Conservation (phyloP, 129 eudicot genomes). For the Kitagawia praeruptora region DNA sequence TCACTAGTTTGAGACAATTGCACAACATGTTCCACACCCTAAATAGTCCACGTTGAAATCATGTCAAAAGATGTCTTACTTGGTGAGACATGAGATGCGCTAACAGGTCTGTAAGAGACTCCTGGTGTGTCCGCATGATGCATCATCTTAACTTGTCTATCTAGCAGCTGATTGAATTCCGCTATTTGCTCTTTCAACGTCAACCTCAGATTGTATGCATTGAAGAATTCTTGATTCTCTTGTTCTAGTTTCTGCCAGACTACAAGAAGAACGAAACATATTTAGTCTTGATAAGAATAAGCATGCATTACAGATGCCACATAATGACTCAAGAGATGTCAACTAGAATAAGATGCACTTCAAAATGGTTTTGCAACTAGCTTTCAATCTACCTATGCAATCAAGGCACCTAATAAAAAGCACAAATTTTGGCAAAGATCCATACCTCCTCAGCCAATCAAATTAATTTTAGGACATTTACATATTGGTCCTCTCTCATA, state of each 20-base stretch:
- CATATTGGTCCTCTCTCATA: neutral
- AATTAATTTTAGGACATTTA: neutral
- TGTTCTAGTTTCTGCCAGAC: conserved; percentile 90
- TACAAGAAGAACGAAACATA: conserved; percentile 16
- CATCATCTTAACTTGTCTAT: conserved; percentile 66
- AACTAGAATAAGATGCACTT: neutral
- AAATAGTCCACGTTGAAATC: neutral
- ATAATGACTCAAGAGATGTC: neutral
- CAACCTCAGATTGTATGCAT: conserved; percentile 66
- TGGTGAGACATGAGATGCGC: conserved; percentile 47
- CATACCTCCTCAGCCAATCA: neutral
- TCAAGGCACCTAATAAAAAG: neutral
- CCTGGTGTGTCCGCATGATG: conserved; percentile 35
- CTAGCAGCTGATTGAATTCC: conserved; percentile 74
- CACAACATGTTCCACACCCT: neutral
- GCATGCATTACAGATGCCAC: neutral
- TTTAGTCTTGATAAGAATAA: conserved; percentile 2
- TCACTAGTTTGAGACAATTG: neutral
- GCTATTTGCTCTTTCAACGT: conserved; percentile 78
- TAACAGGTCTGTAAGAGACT: conserved; percentile 32
- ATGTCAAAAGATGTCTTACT: conserved; percentile 24
- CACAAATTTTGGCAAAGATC: neutral
- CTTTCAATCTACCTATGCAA: neutral
- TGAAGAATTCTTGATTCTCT: conserved; percentile 77
- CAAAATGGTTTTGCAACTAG: neutral